Evolutionary conservation across 2,329 filamentous ascomycete species (phyloP).

Genomic region (Thielaviopsis ethacetica): DNA sequence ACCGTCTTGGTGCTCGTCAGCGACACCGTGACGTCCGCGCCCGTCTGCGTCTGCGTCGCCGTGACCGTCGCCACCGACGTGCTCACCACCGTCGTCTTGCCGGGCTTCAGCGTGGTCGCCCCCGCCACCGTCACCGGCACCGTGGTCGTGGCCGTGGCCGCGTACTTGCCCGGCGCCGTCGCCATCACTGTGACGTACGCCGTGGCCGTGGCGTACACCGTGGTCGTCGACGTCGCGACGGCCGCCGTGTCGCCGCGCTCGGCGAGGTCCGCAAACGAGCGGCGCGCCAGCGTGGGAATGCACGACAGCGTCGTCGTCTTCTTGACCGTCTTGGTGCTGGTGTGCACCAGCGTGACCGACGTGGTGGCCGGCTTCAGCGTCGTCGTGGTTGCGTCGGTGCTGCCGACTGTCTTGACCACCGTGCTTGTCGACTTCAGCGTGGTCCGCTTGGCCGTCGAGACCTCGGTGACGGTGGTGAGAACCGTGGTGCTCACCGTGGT

Average conservation of each 20-base stretch:
- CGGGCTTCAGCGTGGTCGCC: not conserved
- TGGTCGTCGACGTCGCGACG: too few relatives aligned
- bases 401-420: not conserved
- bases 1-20: not conserved
- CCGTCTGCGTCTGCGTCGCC: not conserved
- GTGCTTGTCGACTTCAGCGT: not conserved
- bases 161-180: not conserved
- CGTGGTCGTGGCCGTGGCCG: not conserved
- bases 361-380: not conserved
- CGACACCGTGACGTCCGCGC: not conserved
- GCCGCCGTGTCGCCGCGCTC: too few relatives aligned
- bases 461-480: not conserved
- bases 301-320: conserved; percentile 2
- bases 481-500: not conserved
- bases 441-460: not conserved
- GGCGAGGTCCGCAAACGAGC: not conserved
- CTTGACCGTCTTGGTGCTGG: conserved; percentile 1
- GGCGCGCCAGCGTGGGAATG: not conserved
- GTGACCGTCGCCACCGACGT: not conserved
- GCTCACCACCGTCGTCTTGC: not conserved
- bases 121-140: not conserved
- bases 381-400: conserved; percentile 1
- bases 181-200: not conserved
- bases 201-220: not conserved
- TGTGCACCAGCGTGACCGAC: not conserved